These are phyloP conservation scores for Phylloporus sp. DNA, from an alignment of 768 basidiomycete species.

Conservation along the genomic window DNA sequence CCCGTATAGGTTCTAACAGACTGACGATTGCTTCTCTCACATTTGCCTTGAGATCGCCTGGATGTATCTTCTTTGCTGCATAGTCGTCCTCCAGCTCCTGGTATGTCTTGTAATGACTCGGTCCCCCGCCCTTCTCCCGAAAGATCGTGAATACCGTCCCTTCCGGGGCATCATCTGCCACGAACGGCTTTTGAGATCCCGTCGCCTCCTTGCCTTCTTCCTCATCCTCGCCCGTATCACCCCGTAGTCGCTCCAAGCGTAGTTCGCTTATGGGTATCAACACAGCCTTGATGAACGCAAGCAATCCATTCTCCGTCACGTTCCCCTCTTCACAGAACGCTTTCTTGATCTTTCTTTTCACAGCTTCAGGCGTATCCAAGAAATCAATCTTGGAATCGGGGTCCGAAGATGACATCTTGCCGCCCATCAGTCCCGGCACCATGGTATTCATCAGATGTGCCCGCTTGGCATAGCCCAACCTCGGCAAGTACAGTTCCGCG, in stretches of 20 bases:
- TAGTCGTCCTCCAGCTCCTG: constrained; percentile 72
- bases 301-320: constrained; percentile 80
- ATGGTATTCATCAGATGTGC: constrained; percentile 98
- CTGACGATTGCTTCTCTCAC: constrained; percentile 71
- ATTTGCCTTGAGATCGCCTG: constrained; percentile 81
- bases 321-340: constrained; percentile 97
- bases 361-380: constrained; percentile 77
- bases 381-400: constrained; percentile 98
- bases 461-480: constrained; percentile 88
- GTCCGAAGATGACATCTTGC: constrained; percentile 98
- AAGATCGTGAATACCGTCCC: constrained; percentile 80
- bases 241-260: constrained; percentile 54
- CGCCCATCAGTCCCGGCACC: constrained; percentile 92
- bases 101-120: constrained; percentile 68
- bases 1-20: constrained; percentile 77
- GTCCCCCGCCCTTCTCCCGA: constrained; percentile 71
- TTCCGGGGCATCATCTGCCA: constrained; percentile 63
- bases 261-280: constrained; percentile 82
- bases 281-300: constrained; percentile 83
- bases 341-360: constrained; percentile 85
- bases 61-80: constrained; percentile 73
- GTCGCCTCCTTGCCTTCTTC: constrained; percentile 44
- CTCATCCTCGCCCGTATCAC: constrained; percentile 39
- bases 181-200: constrained; percentile 60
- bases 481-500: constrained; percentile 92